These are phyloP conservation scores for Ophiobolus disseminans DNA, from an alignment of 2,329 filamentous ascomycete genomes.

Conservation along the genomic window DNA sequence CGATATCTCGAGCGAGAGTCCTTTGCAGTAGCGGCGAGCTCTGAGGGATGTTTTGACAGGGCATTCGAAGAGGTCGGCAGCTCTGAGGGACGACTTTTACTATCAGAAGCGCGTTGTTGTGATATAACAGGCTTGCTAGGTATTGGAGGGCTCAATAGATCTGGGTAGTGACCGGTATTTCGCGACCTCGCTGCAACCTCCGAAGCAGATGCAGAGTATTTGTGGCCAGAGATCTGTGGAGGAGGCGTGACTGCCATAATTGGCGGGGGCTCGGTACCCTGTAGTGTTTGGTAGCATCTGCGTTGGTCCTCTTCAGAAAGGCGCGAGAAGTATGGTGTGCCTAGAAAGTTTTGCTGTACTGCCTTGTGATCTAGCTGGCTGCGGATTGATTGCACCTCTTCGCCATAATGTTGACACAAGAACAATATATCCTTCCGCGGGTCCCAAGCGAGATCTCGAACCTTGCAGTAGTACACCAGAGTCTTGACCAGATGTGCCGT, in stretches of 20 bases:
- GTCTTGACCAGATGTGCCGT: constrained; percentile 39
- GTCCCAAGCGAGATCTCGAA: constrained; percentile 37
- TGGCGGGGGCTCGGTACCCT: constrained; percentile 35
- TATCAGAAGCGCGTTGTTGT: background rate
- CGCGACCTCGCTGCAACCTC: constrained; percentile 9
- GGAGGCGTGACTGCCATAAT: constrained; percentile 31
- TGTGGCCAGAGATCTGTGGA: constrained; percentile 7
- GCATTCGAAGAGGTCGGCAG: background rate
- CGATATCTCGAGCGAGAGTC: constrained; percentile 24
- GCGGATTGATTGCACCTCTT: constrained; percentile 32
- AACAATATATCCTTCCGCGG: constrained; percentile 38
- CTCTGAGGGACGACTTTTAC: background rate
- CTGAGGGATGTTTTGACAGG: background rate
- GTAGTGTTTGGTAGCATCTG: constrained; percentile 32
- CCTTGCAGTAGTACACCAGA: constrained; percentile 32
- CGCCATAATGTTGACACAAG: constrained; percentile 35
- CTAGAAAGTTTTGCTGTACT: constrained; percentile 37
- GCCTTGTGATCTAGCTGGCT: constrained; percentile 28
- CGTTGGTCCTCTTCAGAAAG: constrained; percentile 31
- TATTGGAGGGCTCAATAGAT: constrained; percentile 17
- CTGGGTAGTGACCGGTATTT: constrained; percentile 20
- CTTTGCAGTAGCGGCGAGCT: constrained; percentile 1
- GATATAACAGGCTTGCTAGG: constrained; percentile 14
- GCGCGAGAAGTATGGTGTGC: constrained; percentile 33
- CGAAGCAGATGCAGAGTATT: constrained; percentile 13